These are phyloP conservation scores for Vanilla planifolia DNA, from an alignment of 106 monocot genomes.

Conservation along the genomic window DNA sequence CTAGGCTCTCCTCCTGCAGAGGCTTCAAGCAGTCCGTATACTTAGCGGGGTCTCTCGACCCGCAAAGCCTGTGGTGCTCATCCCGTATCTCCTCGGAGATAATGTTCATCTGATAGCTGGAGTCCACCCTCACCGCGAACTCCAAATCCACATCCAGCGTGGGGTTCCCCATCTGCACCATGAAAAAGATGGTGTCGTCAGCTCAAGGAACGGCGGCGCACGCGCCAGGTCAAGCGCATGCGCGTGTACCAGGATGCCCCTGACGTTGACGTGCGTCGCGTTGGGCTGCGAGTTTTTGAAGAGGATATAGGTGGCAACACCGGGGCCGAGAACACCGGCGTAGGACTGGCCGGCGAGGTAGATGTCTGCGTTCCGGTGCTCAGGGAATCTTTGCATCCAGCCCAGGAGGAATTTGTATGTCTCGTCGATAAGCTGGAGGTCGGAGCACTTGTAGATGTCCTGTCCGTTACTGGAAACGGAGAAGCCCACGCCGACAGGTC, in stretches of 20 bases:
- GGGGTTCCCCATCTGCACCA: slow-evolving; percentile 7
- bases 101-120: not conserved
- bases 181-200: not conserved
- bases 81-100: not conserved
- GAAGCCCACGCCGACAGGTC: not conserved
- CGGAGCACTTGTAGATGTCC: not conserved
- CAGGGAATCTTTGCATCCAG: slow-evolving; percentile 4
- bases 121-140: not conserved
- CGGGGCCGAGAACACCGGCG: not conserved
- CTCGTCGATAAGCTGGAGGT: not conserved
- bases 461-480: not conserved
- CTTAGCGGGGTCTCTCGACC: not conserved
- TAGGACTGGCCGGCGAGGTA: slow-evolving; percentile 2
- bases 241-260: not conserved
- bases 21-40: not conserved
- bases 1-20: not conserved
- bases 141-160: not conserved
- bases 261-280: not conserved
- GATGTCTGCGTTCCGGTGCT: not conserved
- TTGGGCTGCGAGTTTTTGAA: not conserved
- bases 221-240: not conserved
- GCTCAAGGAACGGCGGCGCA: too few species aligned
- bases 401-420: not conserved
- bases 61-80: not conserved
- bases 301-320: slow-evolving; percentile 2